phyloP scores from a whole-genome alignment of 169 alveolate species.

The Eimeria nieschulzi region DNA sequence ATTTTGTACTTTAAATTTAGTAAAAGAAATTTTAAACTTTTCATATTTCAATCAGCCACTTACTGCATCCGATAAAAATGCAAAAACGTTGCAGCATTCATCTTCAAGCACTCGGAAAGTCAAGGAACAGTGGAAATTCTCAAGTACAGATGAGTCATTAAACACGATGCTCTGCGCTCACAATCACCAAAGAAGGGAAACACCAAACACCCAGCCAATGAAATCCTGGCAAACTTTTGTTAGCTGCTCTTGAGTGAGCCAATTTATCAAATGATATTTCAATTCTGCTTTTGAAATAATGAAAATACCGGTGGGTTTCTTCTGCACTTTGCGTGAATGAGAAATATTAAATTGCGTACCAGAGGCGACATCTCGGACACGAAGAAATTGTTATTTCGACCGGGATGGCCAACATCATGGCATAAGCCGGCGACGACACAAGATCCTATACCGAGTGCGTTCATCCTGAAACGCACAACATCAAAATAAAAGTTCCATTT shows the following conservation, averaged over 20 bases:
- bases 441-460: constrained; percentile 60
- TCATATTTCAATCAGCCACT: neutral
- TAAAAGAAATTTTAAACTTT: neutral
- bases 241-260: too few species aligned
- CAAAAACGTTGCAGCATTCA: constrained; percentile 37
- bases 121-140: constrained; percentile 84
- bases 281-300: too few species aligned
- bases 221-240: too few species aligned
- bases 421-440: constrained; percentile 77
- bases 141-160: constrained; percentile 87
- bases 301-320: too few species aligned
- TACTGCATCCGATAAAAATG: constrained; percentile 41
- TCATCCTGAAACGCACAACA: constrained; percentile 2
- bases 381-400: constrained; percentile 75
- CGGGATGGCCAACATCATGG: constrained; percentile 84
- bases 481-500: neutral
- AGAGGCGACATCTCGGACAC: constrained; percentile 58
- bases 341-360: neutral
- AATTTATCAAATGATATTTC: too few species aligned
- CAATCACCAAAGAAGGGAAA: neutral
- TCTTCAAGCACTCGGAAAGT: constrained; percentile 31
- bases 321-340: neutral
- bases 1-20: neutral
- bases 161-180: constrained; percentile 78
- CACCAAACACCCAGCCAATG: too few species aligned